A percentile compares a stretch with the other conserved stretches of the same genome.
phyloP scores from a whole-genome alignment of 768 basidiomycete species.

The Mycena alexandri region DNA sequence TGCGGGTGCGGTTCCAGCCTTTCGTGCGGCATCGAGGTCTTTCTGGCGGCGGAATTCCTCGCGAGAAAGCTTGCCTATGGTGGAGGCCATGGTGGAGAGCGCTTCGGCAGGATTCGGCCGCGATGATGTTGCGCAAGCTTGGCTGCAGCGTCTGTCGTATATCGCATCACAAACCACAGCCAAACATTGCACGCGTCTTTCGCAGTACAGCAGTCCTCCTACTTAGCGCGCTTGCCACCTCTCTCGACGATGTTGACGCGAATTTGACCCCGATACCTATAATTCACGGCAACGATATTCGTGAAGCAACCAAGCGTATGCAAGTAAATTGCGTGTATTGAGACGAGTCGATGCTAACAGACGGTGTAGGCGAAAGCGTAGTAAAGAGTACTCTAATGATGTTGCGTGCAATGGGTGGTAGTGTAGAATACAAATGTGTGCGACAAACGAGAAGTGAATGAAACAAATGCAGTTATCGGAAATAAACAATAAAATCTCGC shows the following conservation, averaged over 20 bases:
- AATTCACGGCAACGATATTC: no score
- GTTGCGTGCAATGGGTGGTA: slow-evolving; percentile 7
- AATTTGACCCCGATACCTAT: no score
- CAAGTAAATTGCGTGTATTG: no score
- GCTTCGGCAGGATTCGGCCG: no score
- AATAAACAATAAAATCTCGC: slow-evolving; percentile 9
- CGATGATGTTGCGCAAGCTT: no score
- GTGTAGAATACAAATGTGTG: slow-evolving; percentile 32
- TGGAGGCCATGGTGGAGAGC: slow-evolving; percentile 15
- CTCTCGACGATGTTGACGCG: no score
- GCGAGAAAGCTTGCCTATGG: slow-evolving; percentile 87
- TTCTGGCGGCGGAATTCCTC: slow-evolving; percentile 97
- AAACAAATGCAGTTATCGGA: slow-evolving; percentile 1
- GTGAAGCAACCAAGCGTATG: no score
- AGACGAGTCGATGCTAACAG: slow-evolving; percentile 5
- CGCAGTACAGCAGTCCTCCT: no score
- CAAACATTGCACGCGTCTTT: no score
- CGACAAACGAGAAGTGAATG: slow-evolving; percentile 6
- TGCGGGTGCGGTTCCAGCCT: slow-evolving; percentile 97
- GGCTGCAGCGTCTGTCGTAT: no score
- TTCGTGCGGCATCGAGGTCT: slow-evolving; percentile 97
- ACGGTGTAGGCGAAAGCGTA: slow-evolving; percentile 24
- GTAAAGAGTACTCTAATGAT: slow-evolving; percentile 15
- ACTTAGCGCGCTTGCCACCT: no score
- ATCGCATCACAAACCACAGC: no score